phyloP scores from a whole-genome alignment of 1,284 basidiomycete species.

The Ceratobasidium sp. region DNA sequence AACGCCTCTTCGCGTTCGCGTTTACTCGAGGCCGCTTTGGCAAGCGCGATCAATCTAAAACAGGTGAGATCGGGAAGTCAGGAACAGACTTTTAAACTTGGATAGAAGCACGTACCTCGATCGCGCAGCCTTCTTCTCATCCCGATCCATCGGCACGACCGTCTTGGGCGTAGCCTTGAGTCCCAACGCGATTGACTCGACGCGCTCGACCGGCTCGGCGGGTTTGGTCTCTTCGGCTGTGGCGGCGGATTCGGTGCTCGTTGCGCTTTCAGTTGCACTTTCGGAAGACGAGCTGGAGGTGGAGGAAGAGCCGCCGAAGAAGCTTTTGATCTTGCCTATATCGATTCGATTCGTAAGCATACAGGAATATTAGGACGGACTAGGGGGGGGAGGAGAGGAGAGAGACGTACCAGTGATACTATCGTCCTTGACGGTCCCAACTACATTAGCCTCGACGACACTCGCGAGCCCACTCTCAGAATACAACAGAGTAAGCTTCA shows the following conservation, averaged over 20 bases:
- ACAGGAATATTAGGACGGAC: too few species aligned
- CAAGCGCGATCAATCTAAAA: slow-evolving; percentile 81
- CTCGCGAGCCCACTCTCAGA: slow-evolving; percentile 88
- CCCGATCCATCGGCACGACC: slow-evolving; percentile 77
- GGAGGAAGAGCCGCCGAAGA: slow-evolving; percentile 73
- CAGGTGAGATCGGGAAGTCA: slow-evolving; percentile 3
- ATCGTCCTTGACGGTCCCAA: slow-evolving; percentile 82
- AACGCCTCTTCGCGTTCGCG: slow-evolving; percentile 88
- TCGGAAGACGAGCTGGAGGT: slow-evolving; percentile 37
- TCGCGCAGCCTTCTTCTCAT: slow-evolving; percentile 79
- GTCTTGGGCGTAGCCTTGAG: slow-evolving; percentile 74
- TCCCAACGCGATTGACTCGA: slow-evolving; percentile 69
- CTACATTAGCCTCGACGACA: slow-evolving; percentile 80
- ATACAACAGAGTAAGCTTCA: slow-evolving; percentile 84
- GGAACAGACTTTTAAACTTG: too few species aligned
- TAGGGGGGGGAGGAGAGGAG: too few species aligned
- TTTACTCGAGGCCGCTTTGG: slow-evolving; percentile 83
- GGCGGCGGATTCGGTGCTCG: slow-evolving; percentile 48
- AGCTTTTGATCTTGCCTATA: slow-evolving; percentile 83
- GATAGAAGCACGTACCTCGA: slow-evolving; percentile 71
- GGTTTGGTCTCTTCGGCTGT: slow-evolving; percentile 55
- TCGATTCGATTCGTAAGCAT: slow-evolving; percentile 14
- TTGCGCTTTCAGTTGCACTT: slow-evolving; percentile 55
- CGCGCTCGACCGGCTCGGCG: slow-evolving; percentile 44
- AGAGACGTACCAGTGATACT: slow-evolving; percentile 73